phyloP scores from a whole-genome alignment of 495 filamentous ascomycete genomes.

The Penicillium nucicola region DNA sequence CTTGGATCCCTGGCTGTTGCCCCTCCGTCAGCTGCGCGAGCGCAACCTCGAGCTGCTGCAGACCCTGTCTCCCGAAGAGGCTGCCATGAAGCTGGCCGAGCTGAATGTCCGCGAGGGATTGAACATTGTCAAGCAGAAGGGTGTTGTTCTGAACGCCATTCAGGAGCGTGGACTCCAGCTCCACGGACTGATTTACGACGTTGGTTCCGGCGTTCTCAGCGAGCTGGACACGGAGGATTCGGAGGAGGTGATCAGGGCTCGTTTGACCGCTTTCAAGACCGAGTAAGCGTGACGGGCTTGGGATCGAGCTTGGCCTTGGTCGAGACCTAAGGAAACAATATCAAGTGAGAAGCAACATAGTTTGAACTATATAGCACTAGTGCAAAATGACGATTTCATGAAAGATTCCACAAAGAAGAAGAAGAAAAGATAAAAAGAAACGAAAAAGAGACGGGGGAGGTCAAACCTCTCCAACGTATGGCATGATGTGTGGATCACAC shows the following conservation, averaged over 20 bases:
- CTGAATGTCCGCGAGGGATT: conserved; percentile 68
- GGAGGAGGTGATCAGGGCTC: conserved; percentile 34
- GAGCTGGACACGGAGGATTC: conserved; percentile 51
- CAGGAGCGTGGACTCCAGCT: conserved; percentile 66
- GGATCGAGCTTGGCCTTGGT: neutral
- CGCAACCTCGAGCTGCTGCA: conserved; percentile 37
- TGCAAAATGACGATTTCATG: conserved; percentile 6
- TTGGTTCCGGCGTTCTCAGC: conserved; percentile 55
- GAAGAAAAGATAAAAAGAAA: too few species aligned
- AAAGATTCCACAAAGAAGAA: neutral
- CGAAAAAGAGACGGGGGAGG: neutral
- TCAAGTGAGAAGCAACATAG: neutral
- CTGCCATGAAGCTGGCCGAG: conserved; percentile 57
- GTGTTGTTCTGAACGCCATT: conserved; percentile 61
- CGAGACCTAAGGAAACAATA: neutral
- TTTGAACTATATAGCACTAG: neutral
- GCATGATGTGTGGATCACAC: conserved; percentile 1
- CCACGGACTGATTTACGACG: conserved; percentile 69
- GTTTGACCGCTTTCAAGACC: conserved; percentile 41
- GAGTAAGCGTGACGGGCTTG: conserved; percentile 4
- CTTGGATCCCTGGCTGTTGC: conserved; percentile 80
- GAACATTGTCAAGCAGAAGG: conserved; percentile 58
- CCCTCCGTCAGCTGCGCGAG: conserved; percentile 63
- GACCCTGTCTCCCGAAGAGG: conserved; percentile 48
- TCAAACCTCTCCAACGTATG: neutral